These are phyloP conservation scores for Trichoderma citrinoviride DNA, from an alignment of 2,329 filamentous ascomycete genomes.

Conservation along the genomic window DNA sequence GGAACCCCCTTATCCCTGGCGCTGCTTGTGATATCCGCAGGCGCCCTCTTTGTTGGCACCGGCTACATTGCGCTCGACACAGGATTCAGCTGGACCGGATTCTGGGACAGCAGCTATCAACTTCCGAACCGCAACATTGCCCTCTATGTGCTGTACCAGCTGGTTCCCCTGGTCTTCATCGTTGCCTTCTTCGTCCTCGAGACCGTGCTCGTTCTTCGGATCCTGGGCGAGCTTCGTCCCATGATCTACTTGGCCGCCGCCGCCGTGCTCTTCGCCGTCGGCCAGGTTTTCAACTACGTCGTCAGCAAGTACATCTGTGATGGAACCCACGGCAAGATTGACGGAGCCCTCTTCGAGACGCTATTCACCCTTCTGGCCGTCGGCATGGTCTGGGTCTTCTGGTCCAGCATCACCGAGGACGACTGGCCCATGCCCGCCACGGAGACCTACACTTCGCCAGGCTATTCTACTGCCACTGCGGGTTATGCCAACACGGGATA, in stretches of 20 bases:
- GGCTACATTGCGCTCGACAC: slow-evolving; percentile 96
- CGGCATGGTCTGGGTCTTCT: slow-evolving; percentile 86
- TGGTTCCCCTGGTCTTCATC: slow-evolving; percentile 85
- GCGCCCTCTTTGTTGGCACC: slow-evolving; percentile 77
- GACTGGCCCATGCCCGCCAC: slow-evolving; percentile 74
- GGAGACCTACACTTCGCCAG: slow-evolving; percentile 39
- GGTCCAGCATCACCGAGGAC: slow-evolving; percentile 98
- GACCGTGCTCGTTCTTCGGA: slow-evolving; percentile 73
- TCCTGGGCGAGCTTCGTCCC: slow-evolving; percentile 86
- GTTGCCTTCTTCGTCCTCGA: slow-evolving; percentile 84
- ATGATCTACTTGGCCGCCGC: slow-evolving; percentile 82
- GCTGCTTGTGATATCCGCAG: slow-evolving; percentile 68
- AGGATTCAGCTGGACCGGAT: slow-evolving; percentile 77
- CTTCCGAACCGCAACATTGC: slow-evolving; percentile 71
- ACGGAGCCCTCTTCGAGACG: slow-evolving; percentile 89
- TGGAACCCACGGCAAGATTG: slow-evolving; percentile 79
- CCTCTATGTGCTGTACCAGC: slow-evolving; percentile 91
- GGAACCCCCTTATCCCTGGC: slow-evolving; percentile 81
- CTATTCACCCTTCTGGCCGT: slow-evolving; percentile 87
- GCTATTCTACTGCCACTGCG: not conserved
- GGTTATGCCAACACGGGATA: slow-evolving; percentile 3
- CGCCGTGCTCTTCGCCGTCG: slow-evolving; percentile 79
- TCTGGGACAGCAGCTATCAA: slow-evolving; percentile 62
- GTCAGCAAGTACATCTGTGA: slow-evolving; percentile 88
- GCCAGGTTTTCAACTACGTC: slow-evolving; percentile 94